phyloP scores from a whole-genome alignment of 139 green algal species.

The Tetratostichococcus sp. region DNA sequence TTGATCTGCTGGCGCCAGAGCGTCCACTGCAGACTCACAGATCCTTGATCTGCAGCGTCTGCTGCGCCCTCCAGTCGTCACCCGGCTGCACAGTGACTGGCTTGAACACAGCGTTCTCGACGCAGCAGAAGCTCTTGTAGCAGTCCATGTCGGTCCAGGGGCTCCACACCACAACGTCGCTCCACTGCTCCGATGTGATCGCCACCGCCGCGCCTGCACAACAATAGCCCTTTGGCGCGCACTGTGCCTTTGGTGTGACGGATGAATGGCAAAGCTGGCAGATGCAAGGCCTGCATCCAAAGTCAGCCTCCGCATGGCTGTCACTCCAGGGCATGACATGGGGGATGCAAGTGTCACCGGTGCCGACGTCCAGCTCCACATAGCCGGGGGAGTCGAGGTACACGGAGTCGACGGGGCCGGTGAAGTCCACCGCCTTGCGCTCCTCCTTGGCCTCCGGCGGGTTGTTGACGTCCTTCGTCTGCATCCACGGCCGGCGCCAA shows the following conservation, averaged over 20 bases:
- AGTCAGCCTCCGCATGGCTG: too few relatives aligned
- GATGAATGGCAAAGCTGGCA: too few relatives aligned
- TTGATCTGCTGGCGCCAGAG: too few relatives aligned
- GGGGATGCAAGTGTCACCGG: constrained; percentile 18
- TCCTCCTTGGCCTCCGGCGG: constrained; percentile 58
- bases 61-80: constrained; percentile 49
- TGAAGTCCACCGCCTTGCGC: constrained; percentile 59
- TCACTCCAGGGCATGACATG: too few relatives aligned
- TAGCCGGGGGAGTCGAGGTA: constrained; percentile 74
- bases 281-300: too few relatives aligned
- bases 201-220: constrained; percentile 48
- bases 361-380: constrained; percentile 80
- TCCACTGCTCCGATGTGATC: constrained; percentile 33
- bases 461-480: constrained; percentile 73
- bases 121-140: constrained; percentile 83
- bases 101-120: constrained; percentile 75
- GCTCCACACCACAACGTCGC: constrained; percentile 52
- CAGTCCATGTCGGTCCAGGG: constrained; percentile 64
- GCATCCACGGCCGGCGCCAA: background rate
- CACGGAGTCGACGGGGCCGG: constrained; percentile 68
- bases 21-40: too few relatives aligned
- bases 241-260: too few relatives aligned
- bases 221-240: too few relatives aligned
- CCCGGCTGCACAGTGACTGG: constrained; percentile 51
- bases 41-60: constrained; percentile 43